Conservation (phyloP, 345 rosid species). For the Eucalyptus microcorys region DNA sequence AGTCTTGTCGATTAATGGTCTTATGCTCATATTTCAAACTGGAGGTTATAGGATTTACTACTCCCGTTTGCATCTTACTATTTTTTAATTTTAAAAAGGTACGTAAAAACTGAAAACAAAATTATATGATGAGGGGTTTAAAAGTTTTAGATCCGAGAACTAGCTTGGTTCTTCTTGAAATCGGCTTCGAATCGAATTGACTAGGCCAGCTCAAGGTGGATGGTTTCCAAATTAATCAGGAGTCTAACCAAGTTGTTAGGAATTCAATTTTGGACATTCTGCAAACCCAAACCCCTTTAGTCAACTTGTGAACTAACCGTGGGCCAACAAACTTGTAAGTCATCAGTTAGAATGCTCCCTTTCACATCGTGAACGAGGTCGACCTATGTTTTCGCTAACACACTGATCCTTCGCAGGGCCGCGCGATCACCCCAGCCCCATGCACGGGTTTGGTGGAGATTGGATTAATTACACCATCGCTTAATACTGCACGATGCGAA, state of each 20-base stretch:
- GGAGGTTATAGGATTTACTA: fast-evolving
- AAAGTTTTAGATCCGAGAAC: not conserved
- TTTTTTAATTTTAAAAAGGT: not conserved
- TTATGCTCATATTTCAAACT: too few relatives aligned
- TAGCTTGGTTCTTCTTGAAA: not conserved
- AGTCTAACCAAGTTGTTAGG: not conserved
- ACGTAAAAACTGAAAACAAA: not conserved
- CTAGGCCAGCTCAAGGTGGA: not conserved
- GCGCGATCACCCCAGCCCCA: not conserved
- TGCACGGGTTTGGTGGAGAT: not conserved
- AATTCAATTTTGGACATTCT: not conserved
- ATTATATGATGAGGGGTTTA: not conserved
- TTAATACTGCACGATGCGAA: not conserved
- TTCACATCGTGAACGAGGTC: not conserved
- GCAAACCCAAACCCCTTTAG: not conserved
- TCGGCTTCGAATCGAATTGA: fast-evolving
- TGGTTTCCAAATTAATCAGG: not conserved
- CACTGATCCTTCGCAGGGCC: not conserved
- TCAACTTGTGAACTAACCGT: not conserved
- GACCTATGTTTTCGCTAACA: not conserved
- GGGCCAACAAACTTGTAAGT: not conserved
- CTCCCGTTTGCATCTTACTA: not conserved
- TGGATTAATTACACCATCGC: not conserved
- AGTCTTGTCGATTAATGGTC: not conserved
- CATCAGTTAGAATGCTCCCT: not conserved